Conservation (phyloP, 2,329 filamentous ascomycete species). For the Claviceps sp. region DNA sequence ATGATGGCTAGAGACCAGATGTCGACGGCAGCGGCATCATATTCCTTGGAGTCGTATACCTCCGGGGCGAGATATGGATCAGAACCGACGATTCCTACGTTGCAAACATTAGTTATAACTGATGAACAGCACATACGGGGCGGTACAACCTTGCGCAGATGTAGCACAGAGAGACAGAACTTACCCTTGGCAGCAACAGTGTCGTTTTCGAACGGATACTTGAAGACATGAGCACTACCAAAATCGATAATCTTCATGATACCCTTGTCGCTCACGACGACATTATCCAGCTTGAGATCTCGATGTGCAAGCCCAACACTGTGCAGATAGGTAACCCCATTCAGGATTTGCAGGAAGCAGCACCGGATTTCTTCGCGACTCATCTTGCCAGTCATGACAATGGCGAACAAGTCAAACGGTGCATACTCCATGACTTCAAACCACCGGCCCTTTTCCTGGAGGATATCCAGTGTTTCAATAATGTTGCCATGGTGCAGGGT, state of each 20-base stretch:
- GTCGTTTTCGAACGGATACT: constrained; percentile 87
- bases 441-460: constrained; percentile 88
- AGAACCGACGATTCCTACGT: constrained; percentile 54
- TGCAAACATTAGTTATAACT: constrained; percentile 6
- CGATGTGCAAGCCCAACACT: constrained; percentile 90
- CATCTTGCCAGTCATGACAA: constrained; percentile 99
- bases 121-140: too few relatives aligned
- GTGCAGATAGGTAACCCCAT: constrained; percentile 87
- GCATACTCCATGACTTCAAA: constrained; percentile 99
- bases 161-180: constrained; percentile 1
- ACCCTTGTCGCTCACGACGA: constrained; percentile 87
- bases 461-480: constrained; percentile 93
- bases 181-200: constrained; percentile 25
- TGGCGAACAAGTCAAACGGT: constrained; percentile 89
- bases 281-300: constrained; percentile 93
- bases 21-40: constrained; percentile 86
- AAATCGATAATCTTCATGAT: constrained; percentile 99
- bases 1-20: constrained; percentile 98
- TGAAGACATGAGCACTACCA: constrained; percentile 91
- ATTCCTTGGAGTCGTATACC: constrained; percentile 86
- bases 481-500: constrained; percentile 96
- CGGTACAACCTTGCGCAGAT: neutral
- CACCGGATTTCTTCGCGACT: constrained; percentile 79
- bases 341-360: constrained; percentile 86
- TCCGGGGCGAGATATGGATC: constrained; percentile 95